A percentile compares a stretch with the other conserved stretches of the same genome.
Conservation (phyloP, 2,329 filamentous ascomycete genomes). For the Lachnum nothofagi region DNA sequence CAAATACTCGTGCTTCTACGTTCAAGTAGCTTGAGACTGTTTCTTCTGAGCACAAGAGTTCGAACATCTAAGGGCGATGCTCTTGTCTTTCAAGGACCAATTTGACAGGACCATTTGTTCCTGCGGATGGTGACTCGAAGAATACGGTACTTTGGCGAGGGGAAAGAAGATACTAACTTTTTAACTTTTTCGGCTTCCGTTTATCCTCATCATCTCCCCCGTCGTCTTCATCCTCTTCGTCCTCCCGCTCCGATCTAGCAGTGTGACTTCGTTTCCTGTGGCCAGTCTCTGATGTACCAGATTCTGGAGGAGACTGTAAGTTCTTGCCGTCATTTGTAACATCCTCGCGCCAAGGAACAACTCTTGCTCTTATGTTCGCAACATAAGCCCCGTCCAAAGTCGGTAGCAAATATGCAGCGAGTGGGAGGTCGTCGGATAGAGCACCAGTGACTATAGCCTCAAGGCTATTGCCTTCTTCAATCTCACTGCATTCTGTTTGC, state of each 20-base stretch:
- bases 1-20: too few relatives aligned
- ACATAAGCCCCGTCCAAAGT: neutral
- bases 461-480: neutral
- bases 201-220: slow-evolving; percentile 7
- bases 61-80: too few relatives aligned
- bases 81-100: too few relatives aligned
- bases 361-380: slow-evolving; percentile 1
- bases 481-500: neutral
- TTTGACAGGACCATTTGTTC: too few relatives aligned
- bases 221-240: slow-evolving; percentile 7
- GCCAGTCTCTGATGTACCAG: neutral
- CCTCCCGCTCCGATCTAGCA: neutral
- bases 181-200: slow-evolving; percentile 1
- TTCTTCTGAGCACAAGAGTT: too few relatives aligned
- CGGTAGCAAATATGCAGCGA: slow-evolving; percentile 6
- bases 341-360: slow-evolving; percentile 2
- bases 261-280: neutral
- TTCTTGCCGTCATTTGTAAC: slow-evolving; percentile 1
- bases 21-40: too few relatives aligned
- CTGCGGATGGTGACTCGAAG: neutral
- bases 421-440: neutral
- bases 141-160: too few relatives aligned
- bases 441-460: neutral
- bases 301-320: neutral
- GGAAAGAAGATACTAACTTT: too few relatives aligned